Conservation (phyloP, 441 rosid genomes). For the Gossypium gossypioides region DNA sequence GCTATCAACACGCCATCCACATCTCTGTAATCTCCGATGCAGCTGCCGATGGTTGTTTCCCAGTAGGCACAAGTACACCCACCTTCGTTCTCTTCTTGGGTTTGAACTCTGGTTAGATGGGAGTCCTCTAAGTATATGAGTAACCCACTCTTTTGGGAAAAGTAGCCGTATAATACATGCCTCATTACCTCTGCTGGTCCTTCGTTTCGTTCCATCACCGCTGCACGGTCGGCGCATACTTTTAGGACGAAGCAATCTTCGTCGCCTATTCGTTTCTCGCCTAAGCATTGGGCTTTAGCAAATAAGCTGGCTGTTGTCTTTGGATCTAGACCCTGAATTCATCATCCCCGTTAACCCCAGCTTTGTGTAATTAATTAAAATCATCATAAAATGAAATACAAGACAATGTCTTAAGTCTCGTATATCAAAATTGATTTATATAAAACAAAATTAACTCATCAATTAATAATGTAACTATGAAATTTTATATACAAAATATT, state of each 20-base stretch:
- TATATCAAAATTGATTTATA: too few species aligned
- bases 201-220: slow-evolving; percentile 66
- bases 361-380: neutral
- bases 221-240: slow-evolving; percentile 66
- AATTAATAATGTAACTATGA: too few species aligned
- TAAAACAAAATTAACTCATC: too few species aligned
- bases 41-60: slow-evolving; percentile 87
- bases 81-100: slow-evolving; percentile 23
- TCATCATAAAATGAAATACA: neutral
- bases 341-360: neutral
- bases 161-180: slow-evolving; percentile 77
- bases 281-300: slow-evolving; percentile 65
- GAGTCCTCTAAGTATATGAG: slow-evolving; percentile 80
- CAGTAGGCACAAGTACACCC: slow-evolving; percentile 44
- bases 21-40: slow-evolving; percentile 76
- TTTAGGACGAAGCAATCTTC: slow-evolving; percentile 76
- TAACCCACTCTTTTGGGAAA: slow-evolving; percentile 77
- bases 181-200: slow-evolving; percentile 79
- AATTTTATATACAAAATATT: too few species aligned
- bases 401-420: neutral
- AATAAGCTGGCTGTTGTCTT: slow-evolving; percentile 67
- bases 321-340: slow-evolving; percentile 59
- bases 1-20: slow-evolving; percentile 73
- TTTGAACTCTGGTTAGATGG: slow-evolving; percentile 62
- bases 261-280: slow-evolving; percentile 66